A percentile compares a stretch with the other conserved stretches of the same genome.
Evolutionary conservation across 345 rosid genomes (phyloP).

Genomic region (Syzygium jambos): DNA sequence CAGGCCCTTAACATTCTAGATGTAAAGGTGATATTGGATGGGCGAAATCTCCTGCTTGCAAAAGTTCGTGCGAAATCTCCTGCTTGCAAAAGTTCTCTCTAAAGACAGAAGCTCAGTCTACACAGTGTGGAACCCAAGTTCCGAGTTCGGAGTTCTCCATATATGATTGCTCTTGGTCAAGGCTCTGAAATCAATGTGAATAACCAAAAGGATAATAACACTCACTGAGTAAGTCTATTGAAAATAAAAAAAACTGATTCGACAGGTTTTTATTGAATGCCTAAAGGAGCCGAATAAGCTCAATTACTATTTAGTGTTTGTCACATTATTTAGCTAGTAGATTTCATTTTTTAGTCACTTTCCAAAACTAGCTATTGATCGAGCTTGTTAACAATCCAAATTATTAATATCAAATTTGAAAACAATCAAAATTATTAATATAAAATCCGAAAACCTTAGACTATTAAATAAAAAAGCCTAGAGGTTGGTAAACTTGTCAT

Average conservation of each 20-base stretch:
- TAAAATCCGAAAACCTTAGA: neutral
- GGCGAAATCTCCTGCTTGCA: no score
- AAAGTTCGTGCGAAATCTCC: conserved; percentile 27
- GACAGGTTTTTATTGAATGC: no score
- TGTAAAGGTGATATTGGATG: conserved; percentile 29
- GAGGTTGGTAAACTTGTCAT: neutral
- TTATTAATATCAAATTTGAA: no score
- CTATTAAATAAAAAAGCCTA: neutral
- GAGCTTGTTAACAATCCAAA: neutral
- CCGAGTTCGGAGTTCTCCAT: conserved; percentile 32
- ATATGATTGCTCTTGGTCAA: conserved; percentile 33
- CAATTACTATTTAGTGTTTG: no score
- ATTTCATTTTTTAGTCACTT: neutral
- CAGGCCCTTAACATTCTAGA: conserved; percentile 29
- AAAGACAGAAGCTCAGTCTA: conserved; percentile 25
- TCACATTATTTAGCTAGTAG: no score
- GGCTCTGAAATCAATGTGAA: conserved; percentile 32
- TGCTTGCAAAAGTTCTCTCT: conserved; percentile 37
- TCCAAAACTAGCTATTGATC: neutral
- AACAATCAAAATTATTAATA: no score
- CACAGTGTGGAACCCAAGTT: conserved; percentile 33
- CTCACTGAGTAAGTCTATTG: no score
- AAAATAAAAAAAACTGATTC: no score
- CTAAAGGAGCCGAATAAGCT: no score
- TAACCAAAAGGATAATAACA: no score